A percentile compares a stretch with the other conserved stretches of the same genome.
Evolutionary conservation across 192 early-diverging fungal species (phyloP).

Genomic region (Backusella psychrophila): DNA sequence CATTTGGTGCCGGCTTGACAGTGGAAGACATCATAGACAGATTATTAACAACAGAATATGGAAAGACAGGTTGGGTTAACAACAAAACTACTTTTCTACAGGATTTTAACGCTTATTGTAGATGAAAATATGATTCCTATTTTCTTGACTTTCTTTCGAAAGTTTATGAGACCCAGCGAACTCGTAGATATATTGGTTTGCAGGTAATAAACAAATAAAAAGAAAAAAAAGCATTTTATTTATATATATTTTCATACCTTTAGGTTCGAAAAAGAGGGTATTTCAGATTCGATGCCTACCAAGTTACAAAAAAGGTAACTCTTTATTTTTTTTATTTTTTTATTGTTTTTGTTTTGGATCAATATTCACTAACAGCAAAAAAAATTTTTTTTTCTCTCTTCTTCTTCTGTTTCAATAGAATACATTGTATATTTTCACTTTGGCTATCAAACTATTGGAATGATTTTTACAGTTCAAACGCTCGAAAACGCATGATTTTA

Average conservation of each 20-base stretch:
- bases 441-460: constrained; percentile 39
- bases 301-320: constrained; percentile 24
- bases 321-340: background rate
- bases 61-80: background rate
- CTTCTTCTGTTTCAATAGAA: constrained; percentile 11
- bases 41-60: constrained; percentile 8
- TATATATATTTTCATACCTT: background rate
- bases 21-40: constrained; percentile 14
- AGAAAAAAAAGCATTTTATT: background rate
- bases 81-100: background rate
- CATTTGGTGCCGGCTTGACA: constrained; percentile 14
- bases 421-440: constrained; percentile 25
- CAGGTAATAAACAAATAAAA: constrained; percentile 15
- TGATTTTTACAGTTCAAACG: constrained; percentile 26
- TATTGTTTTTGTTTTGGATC: background rate
- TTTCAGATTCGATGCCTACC: constrained; percentile 16
- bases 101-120: constrained; percentile 1
- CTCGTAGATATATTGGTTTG: constrained; percentile 23
- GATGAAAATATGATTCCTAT: constrained; percentile 31
- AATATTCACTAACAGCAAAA: background rate
- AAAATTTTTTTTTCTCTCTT: background rate
- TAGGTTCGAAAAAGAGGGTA: constrained; percentile 23
- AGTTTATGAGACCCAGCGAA: constrained; percentile 35
- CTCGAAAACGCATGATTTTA: constrained; percentile 23
- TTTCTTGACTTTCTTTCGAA: constrained; percentile 40